Evolutionary conservation across 306 rosid genomes (phyloP).

Genomic region (Macrotyloma uniflorum): DNA sequence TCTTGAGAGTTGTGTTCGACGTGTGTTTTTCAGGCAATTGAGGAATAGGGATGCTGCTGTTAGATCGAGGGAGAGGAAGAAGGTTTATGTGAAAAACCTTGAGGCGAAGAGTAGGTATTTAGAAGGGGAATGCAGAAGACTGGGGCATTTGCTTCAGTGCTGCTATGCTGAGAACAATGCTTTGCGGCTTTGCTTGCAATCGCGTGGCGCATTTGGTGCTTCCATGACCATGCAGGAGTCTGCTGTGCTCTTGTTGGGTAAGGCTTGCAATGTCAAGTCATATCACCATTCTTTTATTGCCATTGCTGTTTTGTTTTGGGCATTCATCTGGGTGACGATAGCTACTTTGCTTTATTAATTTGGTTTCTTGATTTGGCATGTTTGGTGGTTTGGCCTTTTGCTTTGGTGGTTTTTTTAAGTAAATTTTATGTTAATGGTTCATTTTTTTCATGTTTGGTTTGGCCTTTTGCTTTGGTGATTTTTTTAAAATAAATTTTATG

Average conservation of each 20-base stretch:
- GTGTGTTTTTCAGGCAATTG: constrained; percentile 66
- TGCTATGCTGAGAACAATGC: constrained; percentile 88
- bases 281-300: neutral
- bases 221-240: constrained; percentile 92
- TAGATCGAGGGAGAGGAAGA: constrained; percentile 90
- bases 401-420: neutral
- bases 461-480: neutral
- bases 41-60: constrained; percentile 95
- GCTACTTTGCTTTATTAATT: neutral
- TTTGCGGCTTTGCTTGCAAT: constrained; percentile 71
- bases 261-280: constrained; percentile 37
- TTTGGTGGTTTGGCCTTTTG: neutral
- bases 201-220: constrained; percentile 65
- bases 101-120: constrained; percentile 80
- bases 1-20: constrained; percentile 13
- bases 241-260: constrained; percentile 99
- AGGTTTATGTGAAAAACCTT: constrained; percentile 66
- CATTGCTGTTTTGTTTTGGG: neutral
- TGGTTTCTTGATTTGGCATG: constrained; percentile 28
- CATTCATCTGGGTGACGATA: neutral
- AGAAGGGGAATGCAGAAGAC: constrained; percentile 88
- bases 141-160: constrained; percentile 87
- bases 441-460: neutral
- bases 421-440: constrained; percentile 22
- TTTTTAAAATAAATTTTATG: constrained; percentile 14